These are phyloP conservation scores for Tirmania nivea DNA, from an alignment of 495 filamentous ascomycete genomes.

Conservation along the genomic window DNA sequence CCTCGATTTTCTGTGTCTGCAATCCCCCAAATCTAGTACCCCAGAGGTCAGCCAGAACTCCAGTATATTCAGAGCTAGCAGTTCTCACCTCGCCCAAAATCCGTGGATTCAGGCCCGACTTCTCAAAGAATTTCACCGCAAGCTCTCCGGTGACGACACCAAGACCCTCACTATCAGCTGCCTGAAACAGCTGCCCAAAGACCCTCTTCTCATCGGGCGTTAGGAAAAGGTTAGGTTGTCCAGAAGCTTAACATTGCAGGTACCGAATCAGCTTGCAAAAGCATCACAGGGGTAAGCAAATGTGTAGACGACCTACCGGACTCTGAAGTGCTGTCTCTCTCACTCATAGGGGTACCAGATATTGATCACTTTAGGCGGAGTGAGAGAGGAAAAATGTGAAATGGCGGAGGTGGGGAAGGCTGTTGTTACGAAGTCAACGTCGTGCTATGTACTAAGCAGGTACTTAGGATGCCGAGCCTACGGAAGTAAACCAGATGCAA, in stretches of 20 bases:
- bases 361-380: not conserved
- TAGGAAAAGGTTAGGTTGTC: constrained; percentile 48
- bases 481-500: too few species aligned
- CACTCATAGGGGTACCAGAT: constrained; percentile 11
- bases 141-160: constrained; percentile 92
- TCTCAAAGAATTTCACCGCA: constrained; percentile 95
- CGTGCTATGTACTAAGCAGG: too few species aligned
- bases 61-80: not conserved
- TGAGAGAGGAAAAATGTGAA: constrained; percentile 1
- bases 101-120: constrained; percentile 64
- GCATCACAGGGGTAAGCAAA: not conserved
- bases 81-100: constrained; percentile 65
- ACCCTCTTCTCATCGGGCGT: constrained; percentile 79
- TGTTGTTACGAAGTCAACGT: too few species aligned
- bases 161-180: constrained; percentile 69
- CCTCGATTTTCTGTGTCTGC: constrained; percentile 92
- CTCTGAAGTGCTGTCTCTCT: constrained; percentile 15
- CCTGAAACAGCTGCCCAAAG: constrained; percentile 74
- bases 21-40: constrained; percentile 86
- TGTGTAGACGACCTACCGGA: constrained; percentile 9
- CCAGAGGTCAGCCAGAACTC: not conserved
- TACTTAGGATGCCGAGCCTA: too few species aligned
- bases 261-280: not conserved
- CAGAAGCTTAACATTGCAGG: constrained; percentile 6
- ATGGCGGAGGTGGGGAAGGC: not conserved